phyloP scores from a whole-genome alignment of 2,329 filamentous ascomycete species.

The Orbilia javanica region DNA sequence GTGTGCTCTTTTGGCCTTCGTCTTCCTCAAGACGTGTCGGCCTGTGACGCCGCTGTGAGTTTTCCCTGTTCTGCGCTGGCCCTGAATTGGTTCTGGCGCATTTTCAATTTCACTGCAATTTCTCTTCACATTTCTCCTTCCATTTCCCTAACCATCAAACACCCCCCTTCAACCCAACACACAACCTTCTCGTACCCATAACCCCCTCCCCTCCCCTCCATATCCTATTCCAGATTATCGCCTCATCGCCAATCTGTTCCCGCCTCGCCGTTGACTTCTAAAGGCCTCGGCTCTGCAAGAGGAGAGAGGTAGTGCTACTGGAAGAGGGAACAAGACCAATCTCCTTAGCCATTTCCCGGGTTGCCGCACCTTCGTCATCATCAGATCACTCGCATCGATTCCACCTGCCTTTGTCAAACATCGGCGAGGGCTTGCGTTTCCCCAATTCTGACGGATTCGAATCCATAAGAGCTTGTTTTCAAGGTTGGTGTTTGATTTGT shows the following conservation, averaged over 20 bases:
- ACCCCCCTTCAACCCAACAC: conserved; percentile 11
- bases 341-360: not conserved
- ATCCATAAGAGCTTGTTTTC: conserved; percentile 34
- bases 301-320: not conserved
- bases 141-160: conserved; percentile 7
- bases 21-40: conserved; percentile 4
- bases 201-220: not conserved
- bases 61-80: conserved; percentile 44
- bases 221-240: not conserved
- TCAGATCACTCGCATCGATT: conserved; percentile 26
- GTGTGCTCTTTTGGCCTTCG: not conserved
- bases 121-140: conserved; percentile 29
- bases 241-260: conserved; percentile 17
- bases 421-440: conserved; percentile 37
- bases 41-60: not conserved
- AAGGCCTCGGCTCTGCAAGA: conserved; percentile 11
- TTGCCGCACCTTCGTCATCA: conserved; percentile 22
- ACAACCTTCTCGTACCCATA: too few relatives aligned
- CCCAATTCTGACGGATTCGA: conserved; percentile 37
- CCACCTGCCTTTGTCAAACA: conserved; percentile 41
- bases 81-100: conserved; percentile 18
- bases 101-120: conserved; percentile 25
- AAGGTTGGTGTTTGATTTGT: conserved; percentile 50
- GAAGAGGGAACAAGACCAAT: not conserved
- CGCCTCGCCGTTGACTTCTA: not conserved